Conservation (phyloP, 2,329 filamentous ascomycete species). For the Pyrenophora teres region DNA sequence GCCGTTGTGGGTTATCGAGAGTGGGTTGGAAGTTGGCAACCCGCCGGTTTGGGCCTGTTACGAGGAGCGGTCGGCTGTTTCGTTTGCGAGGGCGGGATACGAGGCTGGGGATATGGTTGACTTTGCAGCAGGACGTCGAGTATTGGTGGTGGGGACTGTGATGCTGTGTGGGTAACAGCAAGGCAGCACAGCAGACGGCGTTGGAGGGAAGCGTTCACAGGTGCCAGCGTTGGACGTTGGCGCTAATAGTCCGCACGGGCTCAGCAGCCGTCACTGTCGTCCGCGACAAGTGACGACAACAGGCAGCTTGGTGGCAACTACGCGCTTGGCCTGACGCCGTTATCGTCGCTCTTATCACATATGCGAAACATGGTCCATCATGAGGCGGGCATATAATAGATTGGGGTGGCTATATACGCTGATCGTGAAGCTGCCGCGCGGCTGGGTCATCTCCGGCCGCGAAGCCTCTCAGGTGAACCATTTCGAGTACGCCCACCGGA, state of each 20-base stretch:
- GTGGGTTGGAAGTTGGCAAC: constrained; percentile 32
- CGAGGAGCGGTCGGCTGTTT: constrained; percentile 12
- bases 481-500: constrained; percentile 86
- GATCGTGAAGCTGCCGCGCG: neutral
- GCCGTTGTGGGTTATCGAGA: constrained; percentile 19
- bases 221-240: constrained; percentile 18
- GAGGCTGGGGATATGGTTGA: constrained; percentile 1
- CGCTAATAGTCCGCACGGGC: constrained; percentile 16
- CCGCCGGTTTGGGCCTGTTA: constrained; percentile 22
- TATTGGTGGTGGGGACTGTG: constrained; percentile 2
- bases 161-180: constrained; percentile 7
- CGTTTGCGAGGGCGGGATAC: neutral
- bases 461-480: constrained; percentile 57
- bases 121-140: neutral
- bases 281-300: constrained; percentile 5
- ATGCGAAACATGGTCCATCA: neutral
- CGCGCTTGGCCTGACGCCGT: constrained; percentile 5
- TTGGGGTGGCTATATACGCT: constrained; percentile 4
- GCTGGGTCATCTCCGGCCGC: constrained; percentile 1
- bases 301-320: constrained; percentile 8
- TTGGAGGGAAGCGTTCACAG: constrained; percentile 12
- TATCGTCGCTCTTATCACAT: neutral
- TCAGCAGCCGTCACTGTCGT: constrained; percentile 15
- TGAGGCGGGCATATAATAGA: neutral
- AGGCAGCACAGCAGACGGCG: constrained; percentile 14